Conservation (phyloP, 2,329 filamentous ascomycete species). For the Aquanectria penicillioides region DNA sequence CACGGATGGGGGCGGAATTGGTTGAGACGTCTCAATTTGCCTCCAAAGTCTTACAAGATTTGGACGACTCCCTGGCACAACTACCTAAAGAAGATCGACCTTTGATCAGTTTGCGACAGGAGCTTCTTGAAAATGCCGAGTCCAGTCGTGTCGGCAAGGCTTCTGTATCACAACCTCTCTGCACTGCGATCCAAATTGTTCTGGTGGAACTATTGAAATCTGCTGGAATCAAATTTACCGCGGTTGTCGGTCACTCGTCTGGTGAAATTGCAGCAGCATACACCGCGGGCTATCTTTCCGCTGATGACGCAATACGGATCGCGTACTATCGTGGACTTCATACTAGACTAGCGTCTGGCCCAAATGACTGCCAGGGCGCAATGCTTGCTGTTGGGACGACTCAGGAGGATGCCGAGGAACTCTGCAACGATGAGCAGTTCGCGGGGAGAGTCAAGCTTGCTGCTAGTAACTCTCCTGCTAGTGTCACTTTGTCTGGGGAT, state of each 20-base stretch:
- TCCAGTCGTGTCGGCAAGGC: constrained; percentile 29
- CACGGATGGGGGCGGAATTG: constrained; percentile 45
- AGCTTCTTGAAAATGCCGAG: not conserved
- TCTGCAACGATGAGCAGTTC: constrained; percentile 17
- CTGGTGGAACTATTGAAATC: constrained; percentile 41
- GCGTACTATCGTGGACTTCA: constrained; percentile 28
- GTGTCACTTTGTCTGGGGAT: constrained; percentile 45
- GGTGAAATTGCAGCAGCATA: constrained; percentile 63
- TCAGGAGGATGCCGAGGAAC: constrained; percentile 24
- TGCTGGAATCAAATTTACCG: constrained; percentile 46
- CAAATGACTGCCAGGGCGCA: not conserved
- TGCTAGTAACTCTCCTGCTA: constrained; percentile 35
- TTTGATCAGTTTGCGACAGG: constrained; percentile 28
- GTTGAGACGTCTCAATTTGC: constrained; percentile 15
- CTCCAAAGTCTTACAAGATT: constrained; percentile 20
- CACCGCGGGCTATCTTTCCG: constrained; percentile 53
- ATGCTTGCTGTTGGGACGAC: constrained; percentile 40
- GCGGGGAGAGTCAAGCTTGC: constrained; percentile 38
- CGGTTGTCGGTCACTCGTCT: constrained; percentile 59
- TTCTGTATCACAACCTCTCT: constrained; percentile 45
- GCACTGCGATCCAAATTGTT: constrained; percentile 43
- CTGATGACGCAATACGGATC: constrained; percentile 37
- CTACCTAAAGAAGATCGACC: constrained; percentile 36
- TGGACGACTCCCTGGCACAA: constrained; percentile 35
- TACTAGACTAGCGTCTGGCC: constrained; percentile 1